These are phyloP conservation scores for Voacanga thouarsii DNA, from an alignment of 257 asterid genomes.

Conservation along the genomic window DNA sequence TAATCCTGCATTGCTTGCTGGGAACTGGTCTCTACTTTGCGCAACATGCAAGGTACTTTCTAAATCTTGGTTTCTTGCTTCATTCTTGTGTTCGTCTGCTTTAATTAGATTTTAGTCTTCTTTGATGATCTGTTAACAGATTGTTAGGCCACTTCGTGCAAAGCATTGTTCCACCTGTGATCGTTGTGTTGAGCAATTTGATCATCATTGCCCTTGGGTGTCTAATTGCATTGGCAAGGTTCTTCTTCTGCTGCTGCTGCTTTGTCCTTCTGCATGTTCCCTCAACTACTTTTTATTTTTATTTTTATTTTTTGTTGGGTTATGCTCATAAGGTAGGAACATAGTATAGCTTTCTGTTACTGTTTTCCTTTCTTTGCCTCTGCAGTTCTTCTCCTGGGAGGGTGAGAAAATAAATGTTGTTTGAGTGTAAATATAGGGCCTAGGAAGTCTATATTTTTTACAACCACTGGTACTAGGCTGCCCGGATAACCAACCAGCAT, in stretches of 20 bases:
- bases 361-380: background rate
- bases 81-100: background rate
- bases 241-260: background rate
- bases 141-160: slow-evolving; percentile 98
- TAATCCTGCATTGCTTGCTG: slow-evolving; percentile 89
- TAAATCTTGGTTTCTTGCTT: slow-evolving; percentile 6
- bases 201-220: slow-evolving; percentile 99
- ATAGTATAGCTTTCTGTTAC: background rate
- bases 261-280: background rate
- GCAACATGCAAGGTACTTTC: slow-evolving; percentile 91
- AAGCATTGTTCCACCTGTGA: slow-evolving; percentile 98
- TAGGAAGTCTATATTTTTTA: background rate
- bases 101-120: slow-evolving; percentile 11
- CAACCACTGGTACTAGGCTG: background rate
- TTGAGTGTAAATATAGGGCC: background rate
- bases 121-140: slow-evolving; percentile 37
- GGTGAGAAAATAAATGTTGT: background rate
- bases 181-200: slow-evolving; percentile 99
- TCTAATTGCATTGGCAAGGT: slow-evolving; percentile 99
- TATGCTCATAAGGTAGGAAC: background rate
- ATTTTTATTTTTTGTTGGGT: background rate
- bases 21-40: slow-evolving; percentile 98
- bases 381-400: background rate
- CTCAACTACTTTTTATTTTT: background rate
- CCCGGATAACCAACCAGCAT: background rate